These are phyloP conservation scores for Hirschioporus abietinus DNA, from an alignment of 768 basidiomycete genomes.

Conservation along the genomic window DNA sequence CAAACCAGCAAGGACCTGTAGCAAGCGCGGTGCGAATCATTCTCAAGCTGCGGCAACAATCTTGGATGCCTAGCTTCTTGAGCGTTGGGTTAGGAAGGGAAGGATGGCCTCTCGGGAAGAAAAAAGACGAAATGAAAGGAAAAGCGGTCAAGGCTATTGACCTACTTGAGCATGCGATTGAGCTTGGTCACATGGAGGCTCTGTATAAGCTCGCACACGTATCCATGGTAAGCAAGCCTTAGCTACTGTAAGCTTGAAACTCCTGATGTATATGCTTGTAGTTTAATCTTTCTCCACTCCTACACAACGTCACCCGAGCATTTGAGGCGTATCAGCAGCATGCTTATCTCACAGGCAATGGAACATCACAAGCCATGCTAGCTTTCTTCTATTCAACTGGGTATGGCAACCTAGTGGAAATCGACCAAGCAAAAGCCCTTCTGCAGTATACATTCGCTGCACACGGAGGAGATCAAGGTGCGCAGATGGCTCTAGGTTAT, in stretches of 20 bases:
- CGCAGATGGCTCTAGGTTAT: slow-evolving; percentile 91
- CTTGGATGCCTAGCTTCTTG: slow-evolving; percentile 42
- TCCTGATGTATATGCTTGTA: slow-evolving; percentile 20
- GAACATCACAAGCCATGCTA: slow-evolving; percentile 78
- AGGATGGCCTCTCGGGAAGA: slow-evolving; percentile 35
- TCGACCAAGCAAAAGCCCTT: slow-evolving; percentile 77
- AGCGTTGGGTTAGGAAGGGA: slow-evolving; percentile 35
- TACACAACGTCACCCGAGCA: slow-evolving; percentile 57
- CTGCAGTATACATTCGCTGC: slow-evolving; percentile 94
- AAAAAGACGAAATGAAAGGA: slow-evolving; percentile 59
- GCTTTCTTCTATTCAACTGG: slow-evolving; percentile 91
- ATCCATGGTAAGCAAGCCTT: slow-evolving; percentile 48
- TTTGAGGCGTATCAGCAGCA: slow-evolving; percentile 61
- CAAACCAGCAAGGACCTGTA: slow-evolving; percentile 69
- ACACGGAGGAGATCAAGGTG: slow-evolving; percentile 78
- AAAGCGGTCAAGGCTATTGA: slow-evolving; percentile 82
- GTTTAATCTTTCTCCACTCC: slow-evolving; percentile 72
- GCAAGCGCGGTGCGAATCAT: slow-evolving; percentile 65
- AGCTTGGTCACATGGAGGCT: slow-evolving; percentile 72
- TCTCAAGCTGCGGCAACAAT: slow-evolving; percentile 58
- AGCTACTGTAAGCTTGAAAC: background rate
- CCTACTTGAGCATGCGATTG: slow-evolving; percentile 73
- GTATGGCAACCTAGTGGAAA: slow-evolving; percentile 55
- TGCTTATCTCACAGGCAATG: slow-evolving; percentile 69
- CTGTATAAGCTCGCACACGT: slow-evolving; percentile 61